These are phyloP conservation scores for Coccinonectria pachysandricola DNA, from an alignment of 2,329 filamentous ascomycete species.

Conservation along the genomic window DNA sequence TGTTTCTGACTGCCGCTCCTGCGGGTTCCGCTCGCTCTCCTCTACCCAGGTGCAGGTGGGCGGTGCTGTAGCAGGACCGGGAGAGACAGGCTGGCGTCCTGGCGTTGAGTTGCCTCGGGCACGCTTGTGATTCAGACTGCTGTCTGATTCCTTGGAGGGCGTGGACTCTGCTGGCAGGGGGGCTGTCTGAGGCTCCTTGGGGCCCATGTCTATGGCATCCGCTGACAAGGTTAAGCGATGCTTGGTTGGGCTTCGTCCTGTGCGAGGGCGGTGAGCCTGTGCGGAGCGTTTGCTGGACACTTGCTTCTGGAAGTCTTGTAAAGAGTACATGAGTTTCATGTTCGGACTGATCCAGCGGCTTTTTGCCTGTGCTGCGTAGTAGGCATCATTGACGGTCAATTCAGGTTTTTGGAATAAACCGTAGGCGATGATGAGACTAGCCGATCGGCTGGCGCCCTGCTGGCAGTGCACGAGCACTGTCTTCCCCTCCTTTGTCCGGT, in stretches of 20 bases:
- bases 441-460: slow-evolving; percentile 75
- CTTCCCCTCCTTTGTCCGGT: slow-evolving; percentile 61
- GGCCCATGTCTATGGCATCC: slow-evolving; percentile 41
- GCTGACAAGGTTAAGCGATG: slow-evolving; percentile 51
- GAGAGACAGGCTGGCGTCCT: slow-evolving; percentile 39
- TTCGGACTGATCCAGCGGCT: slow-evolving; percentile 86
- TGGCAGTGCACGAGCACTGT: slow-evolving; percentile 77
- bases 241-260: slow-evolving; percentile 46
- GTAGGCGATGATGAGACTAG: slow-evolving; percentile 78
- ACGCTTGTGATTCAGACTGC: slow-evolving; percentile 32
- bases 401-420: slow-evolving; percentile 70
- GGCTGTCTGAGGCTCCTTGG: slow-evolving; percentile 50
- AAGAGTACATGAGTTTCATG: slow-evolving; percentile 84
- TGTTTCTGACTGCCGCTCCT: slow-evolving; percentile 7
- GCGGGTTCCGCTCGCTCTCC: slow-evolving; percentile 29
- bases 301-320: slow-evolving; percentile 70
- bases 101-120: slow-evolving; percentile 45
- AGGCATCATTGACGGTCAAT: slow-evolving; percentile 71
- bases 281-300: slow-evolving; percentile 41
- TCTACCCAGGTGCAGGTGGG: slow-evolving; percentile 51
- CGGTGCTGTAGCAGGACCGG: slow-evolving; percentile 58
- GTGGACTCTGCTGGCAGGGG: slow-evolving; percentile 45
- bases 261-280: slow-evolving; percentile 38
- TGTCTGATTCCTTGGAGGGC: slow-evolving; percentile 29
- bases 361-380: slow-evolving; percentile 68